These are phyloP conservation scores for Leccinum broughii DNA, from an alignment of 768 basidiomycete genomes.

Conservation along the genomic window DNA sequence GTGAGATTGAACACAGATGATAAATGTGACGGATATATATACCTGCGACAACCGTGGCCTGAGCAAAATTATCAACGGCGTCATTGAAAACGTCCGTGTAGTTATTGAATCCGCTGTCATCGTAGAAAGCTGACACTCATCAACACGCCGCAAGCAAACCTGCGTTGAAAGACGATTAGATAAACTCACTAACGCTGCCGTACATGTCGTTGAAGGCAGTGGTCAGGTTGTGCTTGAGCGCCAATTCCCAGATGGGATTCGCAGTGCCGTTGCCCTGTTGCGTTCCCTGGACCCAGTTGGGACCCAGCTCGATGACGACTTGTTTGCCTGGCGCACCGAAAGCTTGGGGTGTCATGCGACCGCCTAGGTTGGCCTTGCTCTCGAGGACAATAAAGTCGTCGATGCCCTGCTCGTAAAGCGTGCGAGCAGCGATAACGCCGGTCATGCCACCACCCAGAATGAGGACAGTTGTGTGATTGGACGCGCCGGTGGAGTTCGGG, in stretches of 20 bases:
- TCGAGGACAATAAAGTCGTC: constrained; percentile 62
- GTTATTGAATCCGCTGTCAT: constrained; percentile 49
- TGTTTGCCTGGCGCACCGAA: constrained; percentile 43
- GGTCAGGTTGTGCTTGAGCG: constrained; percentile 52
- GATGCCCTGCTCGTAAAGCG: constrained; percentile 53
- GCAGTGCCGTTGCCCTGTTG: constrained; percentile 47
- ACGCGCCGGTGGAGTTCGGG: not conserved
- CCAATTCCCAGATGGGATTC: constrained; percentile 63
- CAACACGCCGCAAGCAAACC: not conserved
- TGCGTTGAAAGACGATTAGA: not conserved
- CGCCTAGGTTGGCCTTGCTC: constrained; percentile 59
- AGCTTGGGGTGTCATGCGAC: constrained; percentile 50
- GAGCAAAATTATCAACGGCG: constrained; percentile 40
- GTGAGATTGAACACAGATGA: constrained; percentile 42
- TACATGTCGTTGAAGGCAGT: constrained; percentile 47
- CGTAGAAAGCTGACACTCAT: constrained; percentile 49
- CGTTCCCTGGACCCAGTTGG: constrained; percentile 63
- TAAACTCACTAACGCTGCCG: constrained; percentile 43
- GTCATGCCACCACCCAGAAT: constrained; percentile 69
- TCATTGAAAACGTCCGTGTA: constrained; percentile 46
- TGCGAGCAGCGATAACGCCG: constrained; percentile 64
- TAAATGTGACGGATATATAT: not conserved
- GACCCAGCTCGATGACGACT: constrained; percentile 53
- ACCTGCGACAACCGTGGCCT: constrained; percentile 50
- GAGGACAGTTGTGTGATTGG: constrained; percentile 40